Evolutionary conservation across 306 rosid genomes (phyloP), one percentile per base, ranked within the genome.

Genomic region (Casuarina equisetifolia): DNA sequence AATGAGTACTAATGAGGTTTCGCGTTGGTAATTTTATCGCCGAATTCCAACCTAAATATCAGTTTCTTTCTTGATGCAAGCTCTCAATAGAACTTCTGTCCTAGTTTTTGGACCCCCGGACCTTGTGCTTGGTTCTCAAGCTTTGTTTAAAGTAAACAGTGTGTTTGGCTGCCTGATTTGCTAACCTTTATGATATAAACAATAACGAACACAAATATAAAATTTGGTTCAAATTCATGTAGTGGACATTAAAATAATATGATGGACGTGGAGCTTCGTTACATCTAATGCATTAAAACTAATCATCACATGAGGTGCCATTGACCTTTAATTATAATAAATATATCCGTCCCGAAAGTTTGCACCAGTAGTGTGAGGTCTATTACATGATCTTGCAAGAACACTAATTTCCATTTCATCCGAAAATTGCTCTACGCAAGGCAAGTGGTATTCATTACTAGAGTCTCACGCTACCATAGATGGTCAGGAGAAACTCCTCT

Each of bases 11-110:
- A 70, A 86, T 72, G 38, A 50, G 67, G 55, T 45, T 59, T 52
- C 70, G 74, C 62, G 62, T 79, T 62, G 58, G 90, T 82, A 82
- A 15, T 48, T 40, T 17, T 57, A 38, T 62, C 50, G 80, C 71
- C 15, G 59, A 50, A n/a, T 58, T 0, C 51, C 51, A 48, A 3
- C 51, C 51, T 48, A 48, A 48, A 48, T 48, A 48, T 48, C 13
- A 48, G 51, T 48, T 13, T 48, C 51, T 48, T 48, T 48, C 13
- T 13, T 25, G 32, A 25, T 25, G 32, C 32, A 25, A 25, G 32
- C 32, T 25, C 32, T 25, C 32, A 25, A 25, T 12, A 25, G 13
- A 58, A 58, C 11, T 58, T 20, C 1, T 58, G 39, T 58, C 64
- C 64, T 20, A 19, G 0, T 25, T 3, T 15, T 51, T 51, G 17